These are phyloP conservation scores for Globomyces pollinis-pini DNA, from an alignment of 192 early-diverging fungal genomes.

Conservation along the genomic window DNA sequence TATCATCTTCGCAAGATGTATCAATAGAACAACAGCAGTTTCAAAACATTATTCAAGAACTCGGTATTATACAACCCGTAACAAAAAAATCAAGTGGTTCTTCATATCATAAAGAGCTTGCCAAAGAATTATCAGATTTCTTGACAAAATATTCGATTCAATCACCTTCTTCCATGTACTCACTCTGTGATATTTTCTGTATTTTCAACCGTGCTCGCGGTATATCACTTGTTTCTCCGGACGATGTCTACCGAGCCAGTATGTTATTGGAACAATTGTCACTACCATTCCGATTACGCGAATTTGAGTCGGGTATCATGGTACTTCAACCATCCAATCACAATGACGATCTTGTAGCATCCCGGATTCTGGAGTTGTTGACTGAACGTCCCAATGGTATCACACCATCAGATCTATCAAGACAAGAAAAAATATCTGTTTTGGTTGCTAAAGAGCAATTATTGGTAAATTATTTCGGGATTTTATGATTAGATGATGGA, in stretches of 20 bases:
- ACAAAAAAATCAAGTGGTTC: constrained; percentile 84
- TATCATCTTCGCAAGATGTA: constrained; percentile 31
- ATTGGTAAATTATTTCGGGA: too few relatives aligned
- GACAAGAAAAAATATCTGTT: too few relatives aligned
- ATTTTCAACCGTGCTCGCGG: constrained; percentile 92
- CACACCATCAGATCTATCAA: too few relatives aligned
- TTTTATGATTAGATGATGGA: background rate
- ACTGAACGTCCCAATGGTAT: too few relatives aligned
- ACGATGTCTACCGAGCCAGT: constrained; percentile 81
- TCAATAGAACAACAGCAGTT: constrained; percentile 38
- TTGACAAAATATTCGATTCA: too few relatives aligned
- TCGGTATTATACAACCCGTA: constrained; percentile 86
- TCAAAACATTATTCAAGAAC: constrained; percentile 67
- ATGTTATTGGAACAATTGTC: constrained; percentile 62
- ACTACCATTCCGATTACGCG: too few relatives aligned
- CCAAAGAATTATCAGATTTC: constrained; percentile 79
- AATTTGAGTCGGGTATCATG: too few relatives aligned
- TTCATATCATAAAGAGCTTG: constrained; percentile 78
- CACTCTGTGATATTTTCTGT: constrained; percentile 87
- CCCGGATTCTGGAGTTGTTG: too few relatives aligned
- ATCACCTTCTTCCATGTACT: too few relatives aligned
- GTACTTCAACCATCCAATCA: too few relatives aligned
- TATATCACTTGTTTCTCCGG: constrained; percentile 82
- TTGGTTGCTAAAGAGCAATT: too few relatives aligned
- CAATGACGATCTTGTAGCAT: too few relatives aligned